Evolutionary conservation across 2,329 filamentous ascomycete species (phyloP), one percentile per base, ranked within the genome.

Genomic region (Sporothrix brasiliensis): DNA sequence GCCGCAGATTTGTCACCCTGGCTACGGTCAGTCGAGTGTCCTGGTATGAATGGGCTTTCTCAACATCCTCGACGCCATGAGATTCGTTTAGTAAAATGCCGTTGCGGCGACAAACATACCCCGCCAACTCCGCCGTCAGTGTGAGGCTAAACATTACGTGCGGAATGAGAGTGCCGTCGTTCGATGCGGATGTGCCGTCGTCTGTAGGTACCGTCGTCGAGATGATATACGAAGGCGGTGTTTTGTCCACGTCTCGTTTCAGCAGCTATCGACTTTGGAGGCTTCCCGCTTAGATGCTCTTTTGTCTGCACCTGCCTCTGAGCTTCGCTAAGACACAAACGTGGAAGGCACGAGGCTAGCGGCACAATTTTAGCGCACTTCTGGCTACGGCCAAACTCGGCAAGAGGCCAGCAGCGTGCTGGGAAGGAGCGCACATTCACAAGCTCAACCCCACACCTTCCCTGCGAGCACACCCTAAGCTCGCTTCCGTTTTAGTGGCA

Each of bases 1-100:
- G 95, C 70, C 90, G 90, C 75, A 99, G 88, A 77, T 95, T 91
- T 72, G 93, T 97, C 72, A 99, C 93, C 60, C 95, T 98, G 76
- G 71, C 4, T 16, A 7, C 24, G 6, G 68, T 73, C 27, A 69
- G 69, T 30, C 5, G 14, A 41, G n/a, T 27, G 50, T 19, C 47
- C 47, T 49, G 14, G 47, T 49, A 49, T 49, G 5, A 49, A 7
- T 7, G 34, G 34, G 34, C 5, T 19, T 19, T n/a, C 6, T 7
- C 47, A 19, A 14, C 14, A n/a, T 7, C 34, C 6, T 34, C 34
- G 16, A 49, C 2, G 16, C 14, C 6, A 3, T 6, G 47, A 49
- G 16, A 34, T 67, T 30, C 27, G 69, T 30, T 50, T 19, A 30
- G 47, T 4, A 21, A 54, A 24, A 34, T 9, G 5, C 13, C 21